A percentile compares a stretch with the other conserved stretches of the same genome.
Evolutionary conservation across 163 green algal genomes (phyloP).

Genomic region (Scenedesmus sp.): DNA sequence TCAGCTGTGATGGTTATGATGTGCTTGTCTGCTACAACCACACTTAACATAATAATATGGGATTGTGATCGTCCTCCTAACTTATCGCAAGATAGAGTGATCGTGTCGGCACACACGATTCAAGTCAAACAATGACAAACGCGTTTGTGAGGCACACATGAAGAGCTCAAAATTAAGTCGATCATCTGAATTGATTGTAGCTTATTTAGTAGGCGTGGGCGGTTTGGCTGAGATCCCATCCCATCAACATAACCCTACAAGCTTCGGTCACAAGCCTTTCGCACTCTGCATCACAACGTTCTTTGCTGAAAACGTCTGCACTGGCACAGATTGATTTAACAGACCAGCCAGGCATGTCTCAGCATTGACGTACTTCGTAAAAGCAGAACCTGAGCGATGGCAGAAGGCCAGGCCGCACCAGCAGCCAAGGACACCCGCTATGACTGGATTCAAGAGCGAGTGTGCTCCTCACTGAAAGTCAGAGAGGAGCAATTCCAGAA

Average conservation of each 20-base stretch:
- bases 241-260: conserved; percentile 1
- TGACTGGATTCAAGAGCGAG: conserved; percentile 73
- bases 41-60: no score
- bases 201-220: neutral
- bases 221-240: neutral
- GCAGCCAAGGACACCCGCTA: conserved; percentile 63
- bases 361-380: neutral
- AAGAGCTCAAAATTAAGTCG: neutral
- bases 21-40: no score
- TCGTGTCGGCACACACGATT: no score
- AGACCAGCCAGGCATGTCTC: neutral
- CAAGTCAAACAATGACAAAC: neutral
- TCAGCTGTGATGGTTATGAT: no score
- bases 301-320: neutral
- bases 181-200: neutral
- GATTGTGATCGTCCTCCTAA: no score
- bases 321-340: conserved; percentile 3
- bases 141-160: neutral
- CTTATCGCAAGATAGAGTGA: no score
- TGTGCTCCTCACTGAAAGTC: conserved; percentile 77
- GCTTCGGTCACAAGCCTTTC: neutral
- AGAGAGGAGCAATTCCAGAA: conserved; percentile 71
- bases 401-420: neutral
- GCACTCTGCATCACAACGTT: neutral
- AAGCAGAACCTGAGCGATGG: conserved; percentile 27